Evolutionary conservation across 2,329 filamentous ascomycete genomes (phyloP), one percentile per base, ranked within the genome.

Genomic region (Orbilia oligospora): DNA sequence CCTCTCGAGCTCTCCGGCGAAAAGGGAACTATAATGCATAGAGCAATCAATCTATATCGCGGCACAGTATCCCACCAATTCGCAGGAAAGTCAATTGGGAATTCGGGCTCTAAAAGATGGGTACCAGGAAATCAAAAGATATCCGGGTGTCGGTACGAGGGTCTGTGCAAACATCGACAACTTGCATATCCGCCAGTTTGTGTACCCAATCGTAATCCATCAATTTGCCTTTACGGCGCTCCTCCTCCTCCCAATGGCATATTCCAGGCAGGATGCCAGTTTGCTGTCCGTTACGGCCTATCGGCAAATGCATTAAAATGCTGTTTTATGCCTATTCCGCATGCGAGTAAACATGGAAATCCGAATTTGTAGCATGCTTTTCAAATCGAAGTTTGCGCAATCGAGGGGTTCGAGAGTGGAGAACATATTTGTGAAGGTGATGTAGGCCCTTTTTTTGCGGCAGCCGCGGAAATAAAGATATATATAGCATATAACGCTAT

Each of bases 151-250:
- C 8, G n/a, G 53, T 44, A n/a, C 33, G 36, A 61, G 36, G 36
- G 56, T 30, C 10, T 58, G 30, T 58, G 56, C 33, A 44, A 61
- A 61, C 36, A 61, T 58, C n/a, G 5, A 24, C 36, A 24, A 10
- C 56, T n/a, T 61, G 56, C 56, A 61, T 61, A 58, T 58, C 18
- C 30, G 36, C 56, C 14, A 24, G 48, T 16, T 44, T 61, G 56
- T 61, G 56, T 61, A 24, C 36, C 36, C 36, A 44, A 24, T 9
- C 22, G 36, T 41, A 44, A 61, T 44, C 27, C 36, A 12, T 27
- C 56, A 2, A 14, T 58, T 58, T 27, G 5, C n/a, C 6, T 30
- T 36, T 44, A 36, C 33, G 41, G 56, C 56, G 56, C 56, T 61
- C 56, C 56, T 61, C 55, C 36, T 41, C 33, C 16, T 46, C 16